Conservation (phyloP, 108 stramenopile species). For the Nannochloropsis gaditana region DNA sequence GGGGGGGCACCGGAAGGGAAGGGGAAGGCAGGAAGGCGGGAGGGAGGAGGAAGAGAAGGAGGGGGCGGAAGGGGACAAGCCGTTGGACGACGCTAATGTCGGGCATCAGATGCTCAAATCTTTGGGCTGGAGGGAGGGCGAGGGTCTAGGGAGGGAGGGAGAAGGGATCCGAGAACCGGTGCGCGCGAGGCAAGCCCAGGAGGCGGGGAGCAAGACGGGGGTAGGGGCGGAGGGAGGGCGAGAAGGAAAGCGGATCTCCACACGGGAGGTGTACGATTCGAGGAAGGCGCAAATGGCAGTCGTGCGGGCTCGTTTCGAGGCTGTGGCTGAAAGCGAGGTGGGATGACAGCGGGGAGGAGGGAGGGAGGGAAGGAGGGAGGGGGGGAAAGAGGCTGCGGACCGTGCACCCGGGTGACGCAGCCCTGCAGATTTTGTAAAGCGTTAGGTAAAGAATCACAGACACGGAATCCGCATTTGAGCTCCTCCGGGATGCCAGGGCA, state of each 20-base stretch:
- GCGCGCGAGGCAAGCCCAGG: not conserved
- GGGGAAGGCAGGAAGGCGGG: not conserved
- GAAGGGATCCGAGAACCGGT: not conserved
- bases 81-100: not conserved
- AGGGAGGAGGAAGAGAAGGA: not conserved
- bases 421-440: no score
- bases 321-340: not conserved
- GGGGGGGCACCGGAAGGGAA: not conserved
- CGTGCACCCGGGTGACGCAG: no score
- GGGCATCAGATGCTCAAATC: not conserved
- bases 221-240: not conserved
- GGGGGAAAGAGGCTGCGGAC: not conserved
- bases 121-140: not conserved
- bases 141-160: not conserved
- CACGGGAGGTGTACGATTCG: constrained; percentile 8
- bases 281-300: not conserved
- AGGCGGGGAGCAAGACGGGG: constrained; percentile 1
- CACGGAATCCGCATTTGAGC: no score
- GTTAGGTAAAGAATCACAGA: no score
- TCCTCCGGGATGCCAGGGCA: no score
- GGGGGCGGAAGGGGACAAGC: not conserved
- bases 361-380: not conserved
- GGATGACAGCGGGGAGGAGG: not conserved
- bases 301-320: not conserved
- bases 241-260: not conserved